Base-by-base conservation (phyloP, 345 rosid species). In the Salix koriyanagi region DNA sequence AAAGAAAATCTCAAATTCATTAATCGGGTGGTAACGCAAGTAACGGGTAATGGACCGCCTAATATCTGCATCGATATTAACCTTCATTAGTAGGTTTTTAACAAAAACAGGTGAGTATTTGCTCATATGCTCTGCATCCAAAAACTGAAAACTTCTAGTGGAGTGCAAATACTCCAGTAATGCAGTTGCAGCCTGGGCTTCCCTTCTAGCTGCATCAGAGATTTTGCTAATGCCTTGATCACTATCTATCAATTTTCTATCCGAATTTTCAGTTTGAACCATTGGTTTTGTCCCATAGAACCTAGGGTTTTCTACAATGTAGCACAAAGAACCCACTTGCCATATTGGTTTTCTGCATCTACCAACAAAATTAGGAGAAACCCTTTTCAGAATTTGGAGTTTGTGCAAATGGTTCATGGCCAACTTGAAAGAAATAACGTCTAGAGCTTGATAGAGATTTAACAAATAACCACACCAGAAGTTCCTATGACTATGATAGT, bases 1-100 rank as follows among this genome's bases (percentile, higher is more conserved):
- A 52, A 87, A 88, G 86, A 92, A 94, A 15, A 94, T 94, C 79
- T 94, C 97, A 39, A 91, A 92, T 83, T 94, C 98, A 71, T 92
- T 94, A 75, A 92, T 88, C 50, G 97, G 97, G 66, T 89, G 88
- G 69, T 88, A 92, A 48, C 88, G 86, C 72, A 94, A 70, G 34
- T 80, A 88, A 79, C 89, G 91, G 2, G 84, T 23, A 46, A 91
- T 41, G 0, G 89, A 79, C 14, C 32, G 25, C 11, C 81, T 81
- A 48, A 86, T 65, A 81, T 89, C 88, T 25, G 50, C 82, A 58
- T 72, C 84, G 58, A 30, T 42, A 39, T 76, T 79, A 36, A 86
- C 78, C 67, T 83, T 89, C 37, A 83, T 50, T 56, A 94, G 34
- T 1, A 92, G 75, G 68, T 75, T 67, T 39, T 64, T 75, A 5